Base-by-base conservation (phyloP, 129 eudicot genomes). In the Flaveria sonorensis region DNA sequence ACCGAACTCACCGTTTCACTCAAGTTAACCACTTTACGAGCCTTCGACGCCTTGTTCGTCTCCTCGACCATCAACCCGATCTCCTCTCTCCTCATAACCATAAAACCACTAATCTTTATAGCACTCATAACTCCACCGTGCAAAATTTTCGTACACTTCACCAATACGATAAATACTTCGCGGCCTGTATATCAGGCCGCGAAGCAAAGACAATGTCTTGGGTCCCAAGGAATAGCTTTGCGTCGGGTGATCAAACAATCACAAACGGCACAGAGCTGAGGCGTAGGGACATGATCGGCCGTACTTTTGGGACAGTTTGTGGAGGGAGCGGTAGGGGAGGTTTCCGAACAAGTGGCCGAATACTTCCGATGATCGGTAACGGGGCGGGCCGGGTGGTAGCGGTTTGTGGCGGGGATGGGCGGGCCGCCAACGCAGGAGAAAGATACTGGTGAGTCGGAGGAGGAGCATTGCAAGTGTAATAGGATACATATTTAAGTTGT, bases 301-400 rank as follows among this genome's bases (percentile, higher is more conserved):
- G 12, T 63, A 63, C 69, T 63, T 63, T 28, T 63, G 69, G 69
- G 69, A 30, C 7, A 63, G 46, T 21, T 30, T 63, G 69, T 63
- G 69, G 46, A 63, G 21, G 46, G 69, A 63, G 16, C 46, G 69
- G 12, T 63, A 46, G 46, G 69, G 69, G 69, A 28, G 69, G 45
- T 2, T 63, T 30, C 69, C 69, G 14, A 63, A 7, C 15, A 63
- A 63, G 21, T 63, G 69, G 12, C n/a, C n/a, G n/a, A n/a, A 63
- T 6, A 16, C 46, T 63, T 63, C 69, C 69, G 20, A 63, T 63
- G 69, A 63, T 11, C 6, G 69, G 69, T 63, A 63, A 32, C 7
- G 69, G 69, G 14, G 15, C 21, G 69, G 69, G 69, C 69, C 69
- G 0, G 69, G 69, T 63, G 69, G 46, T 32, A 30, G 43, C 21